phyloP scores from a whole-genome alignment of 1,284 basidiomycete species.

The Boletus smithii region DNA sequence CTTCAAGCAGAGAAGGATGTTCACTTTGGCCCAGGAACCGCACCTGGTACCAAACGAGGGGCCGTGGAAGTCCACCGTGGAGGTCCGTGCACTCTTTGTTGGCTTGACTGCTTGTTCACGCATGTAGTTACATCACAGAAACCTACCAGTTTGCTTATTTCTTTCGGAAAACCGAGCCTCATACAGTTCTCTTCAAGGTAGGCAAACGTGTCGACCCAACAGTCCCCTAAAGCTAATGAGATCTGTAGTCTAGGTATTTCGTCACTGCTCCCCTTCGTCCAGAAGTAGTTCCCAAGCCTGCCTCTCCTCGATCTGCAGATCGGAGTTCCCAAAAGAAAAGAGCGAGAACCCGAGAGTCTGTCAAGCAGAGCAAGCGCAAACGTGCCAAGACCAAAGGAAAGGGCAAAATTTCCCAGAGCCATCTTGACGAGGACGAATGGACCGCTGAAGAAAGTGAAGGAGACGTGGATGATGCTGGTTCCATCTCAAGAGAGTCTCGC shows the following conservation, averaged over 20 bases:
- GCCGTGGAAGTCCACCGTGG: conserved; percentile 72
- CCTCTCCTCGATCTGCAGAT: neutral
- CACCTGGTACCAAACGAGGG: conserved; percentile 51
- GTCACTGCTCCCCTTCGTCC: conserved; percentile 40
- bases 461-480: conserved; percentile 9
- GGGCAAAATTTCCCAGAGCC: conserved; percentile 29
- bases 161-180: conserved; percentile 69
- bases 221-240: conserved; percentile 15
- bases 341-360: conserved; percentile 12
- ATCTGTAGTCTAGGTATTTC: conserved; percentile 50
- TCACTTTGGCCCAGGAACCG: conserved; percentile 38
- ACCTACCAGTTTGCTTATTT: conserved; percentile 80
- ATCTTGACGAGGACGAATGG: conserved; percentile 28
- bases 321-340: conserved; percentile 24
- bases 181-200: conserved; percentile 73
- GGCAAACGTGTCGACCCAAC: neutral
- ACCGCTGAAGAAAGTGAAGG: conserved; percentile 26
- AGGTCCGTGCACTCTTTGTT: conserved; percentile 41
- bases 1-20: conserved; percentile 55
- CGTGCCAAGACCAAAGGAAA: conserved; percentile 46
- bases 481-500: conserved; percentile 16
- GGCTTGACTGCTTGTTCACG: neutral
- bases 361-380: conserved; percentile 36
- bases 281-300: conserved; percentile 9
- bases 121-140: conserved; percentile 40